Conservation (phyloP, 306 rosid species). For the Dalbergia cultrata region DNA sequence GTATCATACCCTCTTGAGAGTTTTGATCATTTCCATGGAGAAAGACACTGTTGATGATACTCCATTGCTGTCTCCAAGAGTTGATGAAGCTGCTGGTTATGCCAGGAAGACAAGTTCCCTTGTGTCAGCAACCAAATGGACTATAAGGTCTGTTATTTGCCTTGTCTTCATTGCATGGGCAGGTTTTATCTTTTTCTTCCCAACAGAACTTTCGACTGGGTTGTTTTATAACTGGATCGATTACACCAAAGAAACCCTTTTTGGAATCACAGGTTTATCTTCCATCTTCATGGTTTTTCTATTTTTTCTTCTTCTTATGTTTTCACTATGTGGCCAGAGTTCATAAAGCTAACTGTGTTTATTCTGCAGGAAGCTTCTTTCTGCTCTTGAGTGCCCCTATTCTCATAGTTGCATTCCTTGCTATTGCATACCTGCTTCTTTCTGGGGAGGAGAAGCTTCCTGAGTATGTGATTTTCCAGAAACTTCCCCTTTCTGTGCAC, state of each 20-base stretch:
- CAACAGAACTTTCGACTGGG: conserved; percentile 46
- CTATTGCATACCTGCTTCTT: conserved; percentile 61
- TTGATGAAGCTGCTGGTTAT: conserved; percentile 49
- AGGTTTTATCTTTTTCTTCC: conserved; percentile 62
- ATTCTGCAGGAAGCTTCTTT: conserved; percentile 73
- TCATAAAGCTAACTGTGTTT: conserved; percentile 31
- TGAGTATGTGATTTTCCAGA: conserved; percentile 52
- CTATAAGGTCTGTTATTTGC: conserved; percentile 63
- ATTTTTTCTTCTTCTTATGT: background rate
- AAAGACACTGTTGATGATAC: conserved; percentile 44
- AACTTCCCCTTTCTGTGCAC: conserved; percentile 2
- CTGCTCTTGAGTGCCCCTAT: conserved; percentile 67
- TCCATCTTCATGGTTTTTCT: background rate
- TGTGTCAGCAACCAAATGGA: conserved; percentile 58
- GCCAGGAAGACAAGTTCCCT: conserved; percentile 40
- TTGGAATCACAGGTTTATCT: conserved; percentile 72
- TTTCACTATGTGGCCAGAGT: conserved; percentile 20
- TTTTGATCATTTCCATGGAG: conserved; percentile 55
- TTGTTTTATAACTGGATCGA: conserved; percentile 39
- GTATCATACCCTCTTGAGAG: background rate
- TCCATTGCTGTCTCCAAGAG: background rate
- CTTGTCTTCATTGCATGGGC: conserved; percentile 66
- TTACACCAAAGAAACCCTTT: conserved; percentile 37
- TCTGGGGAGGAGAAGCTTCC: conserved; percentile 66
- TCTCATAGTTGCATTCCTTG: conserved; percentile 71